Percentiles rank a stretch among this genome's conserved stretches.
Evolutionary conservation across 768 basidiomycete species (phyloP).

Genomic region (Coprinopsis sp.): DNA sequence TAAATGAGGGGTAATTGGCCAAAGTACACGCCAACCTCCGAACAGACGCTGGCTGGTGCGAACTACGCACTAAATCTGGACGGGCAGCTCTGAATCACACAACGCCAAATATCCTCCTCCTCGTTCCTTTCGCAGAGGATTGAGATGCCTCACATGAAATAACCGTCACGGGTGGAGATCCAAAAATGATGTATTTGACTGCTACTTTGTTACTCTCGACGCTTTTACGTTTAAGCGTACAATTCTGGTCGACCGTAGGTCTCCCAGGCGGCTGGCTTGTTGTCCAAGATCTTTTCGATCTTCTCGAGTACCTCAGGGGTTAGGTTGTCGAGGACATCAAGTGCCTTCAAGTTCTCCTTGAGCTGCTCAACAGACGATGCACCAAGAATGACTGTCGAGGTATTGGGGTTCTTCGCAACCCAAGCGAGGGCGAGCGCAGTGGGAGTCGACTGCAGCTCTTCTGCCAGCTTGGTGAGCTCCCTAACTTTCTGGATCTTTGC

Average conservation of each 20-base stretch:
- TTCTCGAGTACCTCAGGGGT: constrained; percentile 59
- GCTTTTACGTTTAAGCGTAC: too few species aligned
- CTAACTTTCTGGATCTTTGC: constrained; percentile 67
- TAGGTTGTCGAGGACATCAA: constrained; percentile 69
- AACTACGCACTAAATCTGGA: too few species aligned
- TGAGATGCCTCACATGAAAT: too few species aligned
- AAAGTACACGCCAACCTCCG: too few species aligned
- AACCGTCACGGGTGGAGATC: too few species aligned
- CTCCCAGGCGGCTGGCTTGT: constrained; percentile 29
- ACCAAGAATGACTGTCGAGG: constrained; percentile 63
- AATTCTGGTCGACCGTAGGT: constrained; percentile 1
- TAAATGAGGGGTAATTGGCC: too few species aligned
- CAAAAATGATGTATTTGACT: too few species aligned
- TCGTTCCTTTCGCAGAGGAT: too few species aligned
- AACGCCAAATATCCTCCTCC: too few species aligned
- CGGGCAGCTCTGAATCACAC: too few species aligned
- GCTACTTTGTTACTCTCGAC: too few species aligned
- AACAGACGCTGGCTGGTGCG: too few species aligned
- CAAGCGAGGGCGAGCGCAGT: constrained; percentile 75
- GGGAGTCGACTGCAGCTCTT: constrained; percentile 53
- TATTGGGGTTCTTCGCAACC: constrained; percentile 63
- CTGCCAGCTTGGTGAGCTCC: constrained; percentile 62
- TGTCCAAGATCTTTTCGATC: constrained; percentile 65
- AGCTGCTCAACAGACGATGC: constrained; percentile 61
- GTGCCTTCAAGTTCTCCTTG: constrained; percentile 61